phyloP scores from a whole-genome alignment of 2,329 filamentous ascomycete genomes.

The Paecilomyces sp. region DNA sequence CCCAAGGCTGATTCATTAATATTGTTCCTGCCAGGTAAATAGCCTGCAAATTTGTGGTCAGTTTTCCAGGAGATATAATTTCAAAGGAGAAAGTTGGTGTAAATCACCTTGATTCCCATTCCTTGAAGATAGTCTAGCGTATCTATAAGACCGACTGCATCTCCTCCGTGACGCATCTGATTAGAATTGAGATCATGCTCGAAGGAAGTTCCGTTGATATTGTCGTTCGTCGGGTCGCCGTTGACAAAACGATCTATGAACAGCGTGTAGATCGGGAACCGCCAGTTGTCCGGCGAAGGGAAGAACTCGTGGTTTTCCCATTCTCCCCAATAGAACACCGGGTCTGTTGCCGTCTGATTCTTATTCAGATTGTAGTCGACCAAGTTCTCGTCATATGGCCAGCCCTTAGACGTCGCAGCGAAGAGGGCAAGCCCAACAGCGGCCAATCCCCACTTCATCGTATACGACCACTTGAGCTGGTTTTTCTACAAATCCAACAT shows the following conservation, averaged over 20 bases:
- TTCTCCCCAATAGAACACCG: constrained; percentile 52
- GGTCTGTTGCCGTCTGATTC: constrained; percentile 49
- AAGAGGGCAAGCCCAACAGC: constrained; percentile 21
- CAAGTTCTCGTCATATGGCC: constrained; percentile 45
- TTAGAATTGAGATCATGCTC: constrained; percentile 56
- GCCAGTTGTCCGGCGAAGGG: constrained; percentile 55
- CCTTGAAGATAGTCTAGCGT: constrained; percentile 59
- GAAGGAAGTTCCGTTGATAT: constrained; percentile 54
- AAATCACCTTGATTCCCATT: constrained; percentile 52
- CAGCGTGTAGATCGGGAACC: constrained; percentile 59
- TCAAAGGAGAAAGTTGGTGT: background rate
- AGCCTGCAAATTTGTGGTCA: constrained; percentile 30
- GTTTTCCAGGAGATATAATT: background rate
- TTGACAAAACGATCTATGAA: constrained; percentile 60
- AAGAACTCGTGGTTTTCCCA: constrained; percentile 48
- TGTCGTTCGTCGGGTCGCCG: constrained; percentile 57
- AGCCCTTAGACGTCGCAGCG: constrained; percentile 17
- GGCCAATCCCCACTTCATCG: constrained; percentile 24
- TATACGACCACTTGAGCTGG: constrained; percentile 8
- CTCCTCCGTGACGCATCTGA: constrained; percentile 58
- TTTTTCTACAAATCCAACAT: constrained; percentile 13
- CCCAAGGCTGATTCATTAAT: constrained; percentile 60
- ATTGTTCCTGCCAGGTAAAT: constrained; percentile 58
- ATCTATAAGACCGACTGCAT: constrained; percentile 51
- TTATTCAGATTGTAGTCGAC: constrained; percentile 55